These are phyloP conservation scores for Meyerozyma sp. DNA, from an alignment of 1,139 yeast genomes.

Conservation along the genomic window DNA sequence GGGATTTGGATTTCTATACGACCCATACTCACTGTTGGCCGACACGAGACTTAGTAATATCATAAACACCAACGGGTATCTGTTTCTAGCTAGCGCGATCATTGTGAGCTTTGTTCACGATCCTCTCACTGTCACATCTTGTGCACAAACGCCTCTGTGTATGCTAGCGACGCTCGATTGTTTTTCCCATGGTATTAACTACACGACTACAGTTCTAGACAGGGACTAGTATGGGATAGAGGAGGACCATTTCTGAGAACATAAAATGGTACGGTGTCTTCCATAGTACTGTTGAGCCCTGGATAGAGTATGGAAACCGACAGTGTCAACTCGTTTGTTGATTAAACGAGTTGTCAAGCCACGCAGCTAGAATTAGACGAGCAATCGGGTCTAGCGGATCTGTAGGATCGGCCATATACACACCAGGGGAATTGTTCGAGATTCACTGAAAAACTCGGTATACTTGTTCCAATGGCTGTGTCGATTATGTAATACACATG, in stretches of 20 bases:
- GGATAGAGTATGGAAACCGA: no score
- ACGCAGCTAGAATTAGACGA: neutral
- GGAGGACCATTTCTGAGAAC: no score
- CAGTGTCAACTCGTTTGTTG: no score
- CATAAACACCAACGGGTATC: neutral
- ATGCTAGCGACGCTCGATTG: no score
- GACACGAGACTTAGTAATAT: neutral
- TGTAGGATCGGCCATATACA: neutral
- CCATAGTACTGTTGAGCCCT: no score
- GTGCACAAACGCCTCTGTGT: no score
- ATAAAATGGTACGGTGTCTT: no score
- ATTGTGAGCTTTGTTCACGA: neutral
- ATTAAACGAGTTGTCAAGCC: neutral
- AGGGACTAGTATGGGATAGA: no score
- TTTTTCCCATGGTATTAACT: no score
- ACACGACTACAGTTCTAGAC: no score
- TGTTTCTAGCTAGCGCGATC: neutral
- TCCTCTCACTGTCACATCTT: no score
- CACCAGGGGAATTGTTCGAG: neutral
- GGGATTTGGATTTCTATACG: constrained; percentile 44
- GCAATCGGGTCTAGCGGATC: neutral
- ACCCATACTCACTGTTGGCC: constrained; percentile 25
- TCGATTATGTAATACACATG: neutral
- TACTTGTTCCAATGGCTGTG: neutral
- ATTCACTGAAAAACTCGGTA: neutral